Conservation (phyloP, 306 rosid genomes). For the Vigna nakashimae region DNA sequence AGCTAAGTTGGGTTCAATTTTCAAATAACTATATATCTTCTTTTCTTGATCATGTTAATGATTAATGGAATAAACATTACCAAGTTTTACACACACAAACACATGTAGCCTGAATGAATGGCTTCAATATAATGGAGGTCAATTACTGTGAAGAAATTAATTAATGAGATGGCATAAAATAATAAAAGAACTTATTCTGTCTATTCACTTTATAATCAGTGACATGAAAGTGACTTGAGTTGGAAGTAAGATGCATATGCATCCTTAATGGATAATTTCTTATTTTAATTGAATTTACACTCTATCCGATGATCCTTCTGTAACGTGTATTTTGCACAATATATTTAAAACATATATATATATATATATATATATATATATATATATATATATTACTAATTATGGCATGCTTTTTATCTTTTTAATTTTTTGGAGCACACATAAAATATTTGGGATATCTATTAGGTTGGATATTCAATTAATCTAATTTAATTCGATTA, state of each 20-base stretch:
- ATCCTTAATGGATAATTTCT: not conserved
- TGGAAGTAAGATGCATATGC: constrained; percentile 20
- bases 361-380: no score
- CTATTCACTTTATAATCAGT: constrained; percentile 25
- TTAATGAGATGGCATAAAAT: not conserved
- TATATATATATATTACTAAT: no score
- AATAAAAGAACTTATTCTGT: not conserved
- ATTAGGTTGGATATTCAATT: no score
- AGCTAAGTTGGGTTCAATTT: constrained; percentile 2
- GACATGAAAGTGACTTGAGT: constrained; percentile 35
- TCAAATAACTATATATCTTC: constrained; percentile 5
- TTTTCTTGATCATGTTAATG: not conserved
- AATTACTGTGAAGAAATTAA: not conserved
- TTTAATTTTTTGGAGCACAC: no score
- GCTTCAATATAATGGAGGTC: not conserved
- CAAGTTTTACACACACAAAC: not conserved
- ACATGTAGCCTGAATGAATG: constrained; percentile 6
- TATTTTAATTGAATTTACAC: constrained; percentile 12
- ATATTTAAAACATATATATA: no score
- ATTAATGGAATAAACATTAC: not conserved
- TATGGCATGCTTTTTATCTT: no score
- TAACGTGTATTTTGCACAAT: constrained; percentile 11
- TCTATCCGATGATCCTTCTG: not conserved
- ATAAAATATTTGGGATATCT: no score
- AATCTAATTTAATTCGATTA: no score